Evolutionary conservation across 192 early-diverging fungal genomes (phyloP), one percentile per base, ranked within the genome.

Genomic region (Linderina pennispora): DNA sequence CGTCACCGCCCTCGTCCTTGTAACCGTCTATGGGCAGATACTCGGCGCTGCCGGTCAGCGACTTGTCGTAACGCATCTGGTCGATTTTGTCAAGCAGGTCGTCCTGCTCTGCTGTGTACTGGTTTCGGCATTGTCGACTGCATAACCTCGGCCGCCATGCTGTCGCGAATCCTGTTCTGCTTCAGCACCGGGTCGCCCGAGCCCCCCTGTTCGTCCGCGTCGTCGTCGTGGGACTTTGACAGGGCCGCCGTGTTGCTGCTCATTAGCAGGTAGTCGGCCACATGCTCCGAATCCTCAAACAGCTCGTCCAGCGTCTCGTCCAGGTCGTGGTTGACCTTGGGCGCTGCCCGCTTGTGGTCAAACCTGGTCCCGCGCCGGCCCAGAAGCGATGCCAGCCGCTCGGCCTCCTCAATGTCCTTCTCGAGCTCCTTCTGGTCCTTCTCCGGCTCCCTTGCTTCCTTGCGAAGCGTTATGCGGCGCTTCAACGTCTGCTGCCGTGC

Each of bases 71-170:
- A 17, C 60, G 43, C 68, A 64, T 59, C 43, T 63, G 53, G 16
- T 71, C 68, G 23, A 71, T 59, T 16, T 48, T 50, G 44, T 71
- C 68, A 19, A 71, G 64, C 4, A 53, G 68, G 49, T 71, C 68
- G 36, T 55, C 55, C 2, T 14, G 38, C 19, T 48, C 32, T 24
- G 36, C 49, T n/a, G n/a, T n/a, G n/a, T n/a, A n/a, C n/a, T n/a
- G n/a, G n/a, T n/a, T n/a, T n/a, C n/a, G n/a, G n/a, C n/a, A n/a
- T n/a, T n/a, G n/a, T n/a, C n/a, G n/a, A n/a, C n/a, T n/a, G n/a
- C n/a, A n/a, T n/a, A n/a, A n/a, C n/a, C n/a, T n/a, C n/a, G n/a
- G n/a, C n/a, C n/a, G n/a, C n/a, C n/a, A n/a, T n/a, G n/a, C 61
- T 50, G 3, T 46, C 22, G 33, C 31, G 48, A 15, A 71, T 71